Conservation (phyloP, 78 protist species). For the Dictyostelium purpureum region DNA sequence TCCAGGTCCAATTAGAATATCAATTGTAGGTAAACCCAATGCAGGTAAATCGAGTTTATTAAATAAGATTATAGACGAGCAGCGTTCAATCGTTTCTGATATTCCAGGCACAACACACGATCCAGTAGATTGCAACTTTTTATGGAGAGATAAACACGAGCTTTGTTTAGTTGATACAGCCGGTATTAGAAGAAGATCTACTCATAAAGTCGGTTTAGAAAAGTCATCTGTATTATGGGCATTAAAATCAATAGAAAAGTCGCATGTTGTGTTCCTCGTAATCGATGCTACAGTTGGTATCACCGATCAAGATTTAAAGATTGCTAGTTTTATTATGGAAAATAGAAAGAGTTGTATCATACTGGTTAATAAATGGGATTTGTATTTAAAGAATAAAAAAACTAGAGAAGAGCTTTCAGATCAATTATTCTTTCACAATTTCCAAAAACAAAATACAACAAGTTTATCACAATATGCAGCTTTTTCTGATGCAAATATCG, state of each 20-base stretch:
- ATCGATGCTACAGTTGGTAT: slow-evolving; percentile 82
- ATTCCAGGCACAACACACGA: slow-evolving; percentile 87
- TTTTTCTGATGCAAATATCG: not conserved
- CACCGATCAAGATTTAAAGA: slow-evolving; percentile 73
- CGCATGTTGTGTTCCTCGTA: slow-evolving; percentile 74
- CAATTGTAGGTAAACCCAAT: slow-evolving; percentile 87
- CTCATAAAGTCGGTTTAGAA: slow-evolving; percentile 65
- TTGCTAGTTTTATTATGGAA: slow-evolving; percentile 51
- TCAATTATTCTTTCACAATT: slow-evolving; percentile 23
- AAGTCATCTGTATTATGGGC: slow-evolving; percentile 75
- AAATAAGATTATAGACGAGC: slow-evolving; percentile 63
- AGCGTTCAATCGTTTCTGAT: slow-evolving; percentile 73
- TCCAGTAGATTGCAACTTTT: slow-evolving; percentile 72
- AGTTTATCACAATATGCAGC: not conserved
- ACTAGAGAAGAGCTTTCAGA: not conserved
- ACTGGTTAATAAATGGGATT: slow-evolving; percentile 87
- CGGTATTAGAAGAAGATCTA: slow-evolving; percentile 78
- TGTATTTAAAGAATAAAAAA: slow-evolving; percentile 15
- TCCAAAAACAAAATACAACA: slow-evolving; percentile 22
- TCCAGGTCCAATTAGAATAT: slow-evolving; percentile 35
- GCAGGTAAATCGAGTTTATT: slow-evolving; percentile 84
- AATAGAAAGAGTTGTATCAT: slow-evolving; percentile 45
- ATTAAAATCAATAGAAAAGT: slow-evolving; percentile 73
- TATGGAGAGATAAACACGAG: slow-evolving; percentile 33
- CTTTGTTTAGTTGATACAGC: slow-evolving; percentile 84